phyloP scores from a whole-genome alignment of 768 basidiomycete species.

The Cyclocybe aegerita region DNA sequence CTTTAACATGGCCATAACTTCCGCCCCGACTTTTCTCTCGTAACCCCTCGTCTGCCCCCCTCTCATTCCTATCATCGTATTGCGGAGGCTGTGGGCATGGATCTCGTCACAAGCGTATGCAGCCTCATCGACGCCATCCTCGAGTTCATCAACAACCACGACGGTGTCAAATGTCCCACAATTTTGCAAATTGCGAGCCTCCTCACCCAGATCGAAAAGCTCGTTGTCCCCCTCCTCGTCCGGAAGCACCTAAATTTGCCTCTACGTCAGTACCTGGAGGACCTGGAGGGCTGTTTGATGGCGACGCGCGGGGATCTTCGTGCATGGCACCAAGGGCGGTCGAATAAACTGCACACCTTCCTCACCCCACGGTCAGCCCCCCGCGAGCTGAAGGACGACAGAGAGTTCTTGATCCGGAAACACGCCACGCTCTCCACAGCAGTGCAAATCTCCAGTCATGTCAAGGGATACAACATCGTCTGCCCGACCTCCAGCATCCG shows the following conservation, averaged over 20 bases:
- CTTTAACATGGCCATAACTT: too few species aligned
- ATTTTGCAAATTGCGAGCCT: not conserved
- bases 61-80: too few species aligned
- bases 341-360: not conserved
- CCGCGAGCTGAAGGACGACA: slow-evolving; percentile 3
- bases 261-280: not conserved
- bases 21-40: too few species aligned
- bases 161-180: not conserved
- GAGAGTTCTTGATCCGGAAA: not conserved
- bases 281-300: not conserved
- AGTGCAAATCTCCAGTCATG: slow-evolving; percentile 13
- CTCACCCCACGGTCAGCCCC: not conserved
- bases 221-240: slow-evolving; percentile 1
- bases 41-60: too few species aligned
- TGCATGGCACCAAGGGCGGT: slow-evolving; percentile 2
- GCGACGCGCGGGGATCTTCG: not conserved
- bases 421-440: slow-evolving; percentile 4
- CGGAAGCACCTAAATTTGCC: slow-evolving; percentile 1
- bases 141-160: not conserved
- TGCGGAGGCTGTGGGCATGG: not conserved
- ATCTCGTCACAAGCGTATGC: not conserved
- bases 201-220: slow-evolving; percentile 1
- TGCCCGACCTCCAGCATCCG: slow-evolving; percentile 4
- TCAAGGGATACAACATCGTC: slow-evolving; percentile 14
- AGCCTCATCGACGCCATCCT: not conserved